Conservation (phyloP, 2,329 filamentous ascomycete species). For the Dactylellina haptotyla region DNA sequence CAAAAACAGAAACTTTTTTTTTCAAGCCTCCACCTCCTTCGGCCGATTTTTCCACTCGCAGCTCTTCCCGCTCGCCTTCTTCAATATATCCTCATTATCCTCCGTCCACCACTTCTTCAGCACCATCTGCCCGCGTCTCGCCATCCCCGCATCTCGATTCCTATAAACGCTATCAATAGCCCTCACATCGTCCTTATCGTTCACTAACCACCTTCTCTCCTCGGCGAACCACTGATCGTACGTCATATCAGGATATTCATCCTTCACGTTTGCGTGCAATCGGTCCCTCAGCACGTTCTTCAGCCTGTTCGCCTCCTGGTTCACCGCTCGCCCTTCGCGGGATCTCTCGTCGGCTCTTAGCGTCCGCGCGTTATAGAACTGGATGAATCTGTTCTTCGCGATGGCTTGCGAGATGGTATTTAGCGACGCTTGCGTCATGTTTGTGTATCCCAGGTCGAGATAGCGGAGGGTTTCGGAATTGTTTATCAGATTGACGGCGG, state of each 20-base stretch:
- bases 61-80: slow-evolving; percentile 58
- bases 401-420: slow-evolving; percentile 33
- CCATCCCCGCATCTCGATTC: slow-evolving; percentile 62
- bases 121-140: slow-evolving; percentile 60
- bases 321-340: slow-evolving; percentile 18
- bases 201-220: slow-evolving; percentile 63
- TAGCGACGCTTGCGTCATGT: slow-evolving; percentile 47
- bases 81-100: slow-evolving; percentile 62
- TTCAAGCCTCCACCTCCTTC: slow-evolving; percentile 7
- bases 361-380: slow-evolving; percentile 38
- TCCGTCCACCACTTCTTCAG: slow-evolving; percentile 62
- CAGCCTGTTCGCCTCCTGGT: slow-evolving; percentile 25
- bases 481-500: slow-evolving; percentile 61
- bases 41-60: slow-evolving; percentile 37
- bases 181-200: slow-evolving; percentile 62
- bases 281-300: slow-evolving; percentile 10
- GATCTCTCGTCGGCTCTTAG: slow-evolving; percentile 20
- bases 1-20: neutral
- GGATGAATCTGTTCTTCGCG: slow-evolving; percentile 18
- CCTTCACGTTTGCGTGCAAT: slow-evolving; percentile 21
- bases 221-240: slow-evolving; percentile 55
- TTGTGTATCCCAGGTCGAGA: slow-evolving; percentile 62
- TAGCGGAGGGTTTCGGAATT: slow-evolving; percentile 61
- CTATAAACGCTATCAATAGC: slow-evolving; percentile 65
- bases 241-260: slow-evolving; percentile 24